These are phyloP conservation scores for Aspergillus sp. DNA, from an alignment of 2,329 filamentous ascomycete species.

Conservation along the genomic window DNA sequence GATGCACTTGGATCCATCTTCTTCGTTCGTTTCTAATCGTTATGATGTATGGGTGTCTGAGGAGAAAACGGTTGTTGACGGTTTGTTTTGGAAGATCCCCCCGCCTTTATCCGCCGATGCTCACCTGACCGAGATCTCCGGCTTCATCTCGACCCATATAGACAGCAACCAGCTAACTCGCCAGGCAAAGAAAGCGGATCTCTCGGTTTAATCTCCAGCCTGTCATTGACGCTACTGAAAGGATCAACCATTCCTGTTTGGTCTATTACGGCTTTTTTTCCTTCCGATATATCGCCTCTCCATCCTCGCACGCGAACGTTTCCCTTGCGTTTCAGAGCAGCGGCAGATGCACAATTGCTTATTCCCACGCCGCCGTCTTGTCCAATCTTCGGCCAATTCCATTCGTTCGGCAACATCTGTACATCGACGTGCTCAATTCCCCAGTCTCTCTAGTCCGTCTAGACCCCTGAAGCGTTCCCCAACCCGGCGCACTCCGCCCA, in stretches of 20 bases:
- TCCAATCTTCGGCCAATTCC: constrained; percentile 25
- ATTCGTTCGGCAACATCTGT: constrained; percentile 11
- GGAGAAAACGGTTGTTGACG: too few species aligned
- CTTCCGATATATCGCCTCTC: not conserved
- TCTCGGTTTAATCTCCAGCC: not conserved
- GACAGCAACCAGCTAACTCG: not conserved
- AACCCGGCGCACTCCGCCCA: constrained; percentile 15
- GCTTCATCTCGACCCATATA: not conserved
- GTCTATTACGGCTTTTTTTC: too few species aligned
- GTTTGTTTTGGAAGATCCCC: not conserved
- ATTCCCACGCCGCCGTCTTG: constrained; percentile 23
- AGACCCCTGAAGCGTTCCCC: not conserved
- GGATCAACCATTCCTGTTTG: too few species aligned
- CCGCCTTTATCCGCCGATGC: not conserved
- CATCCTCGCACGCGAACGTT: not conserved
- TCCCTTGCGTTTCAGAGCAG: not conserved
- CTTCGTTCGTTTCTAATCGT: not conserved
- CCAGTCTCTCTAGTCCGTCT: not conserved
- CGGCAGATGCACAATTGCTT: constrained; percentile 31
- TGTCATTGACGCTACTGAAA: too few species aligned
- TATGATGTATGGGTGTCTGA: not conserved
- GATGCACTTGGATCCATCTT: constrained; percentile 22
- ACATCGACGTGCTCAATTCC: constrained; percentile 4
- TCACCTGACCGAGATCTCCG: not conserved
- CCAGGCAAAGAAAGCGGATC: too few species aligned